Conservation (phyloP, 1,139 yeast genomes). For the Hemisphaericaspora xylofermentans region DNA sequence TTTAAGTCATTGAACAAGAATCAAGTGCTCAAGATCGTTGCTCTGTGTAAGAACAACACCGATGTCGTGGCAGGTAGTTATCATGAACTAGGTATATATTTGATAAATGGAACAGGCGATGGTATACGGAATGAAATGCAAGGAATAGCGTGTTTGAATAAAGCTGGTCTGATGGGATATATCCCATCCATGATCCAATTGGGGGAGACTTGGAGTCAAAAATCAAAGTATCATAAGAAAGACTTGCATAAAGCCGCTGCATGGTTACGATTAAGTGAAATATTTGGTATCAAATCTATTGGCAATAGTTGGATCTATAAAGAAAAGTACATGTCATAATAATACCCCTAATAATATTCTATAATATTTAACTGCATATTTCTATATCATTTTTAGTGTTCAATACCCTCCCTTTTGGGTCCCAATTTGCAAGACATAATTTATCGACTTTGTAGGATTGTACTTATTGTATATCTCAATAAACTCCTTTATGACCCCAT, state of each 20-base stretch:
- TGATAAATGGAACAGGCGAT: constrained; percentile 50
- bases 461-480: constrained; percentile 25
- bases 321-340: constrained; percentile 55
- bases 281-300: constrained; percentile 60
- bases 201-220: constrained; percentile 67
- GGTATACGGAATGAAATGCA: constrained; percentile 54
- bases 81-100: constrained; percentile 61
- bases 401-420: constrained; percentile 15
- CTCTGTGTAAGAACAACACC: constrained; percentile 26
- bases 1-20: constrained; percentile 27
- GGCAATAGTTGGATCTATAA: constrained; percentile 82
- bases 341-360: too few relatives aligned
- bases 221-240: constrained; percentile 54
- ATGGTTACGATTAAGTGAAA: constrained; percentile 68
- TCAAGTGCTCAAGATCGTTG: constrained; percentile 29
- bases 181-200: constrained; percentile 69
- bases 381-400: not conserved
- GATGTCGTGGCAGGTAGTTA: constrained; percentile 35
- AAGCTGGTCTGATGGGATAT: constrained; percentile 70
- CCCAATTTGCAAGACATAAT: constrained; percentile 23
- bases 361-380: too few relatives aligned
- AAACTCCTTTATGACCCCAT: constrained; percentile 31
- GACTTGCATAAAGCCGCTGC: constrained; percentile 67
- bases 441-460: constrained; percentile 14
- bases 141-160: constrained; percentile 61